These are phyloP conservation scores for Xylariomycetidae sp. DNA, from an alignment of 2,329 filamentous ascomycete species.

Conservation along the genomic window DNA sequence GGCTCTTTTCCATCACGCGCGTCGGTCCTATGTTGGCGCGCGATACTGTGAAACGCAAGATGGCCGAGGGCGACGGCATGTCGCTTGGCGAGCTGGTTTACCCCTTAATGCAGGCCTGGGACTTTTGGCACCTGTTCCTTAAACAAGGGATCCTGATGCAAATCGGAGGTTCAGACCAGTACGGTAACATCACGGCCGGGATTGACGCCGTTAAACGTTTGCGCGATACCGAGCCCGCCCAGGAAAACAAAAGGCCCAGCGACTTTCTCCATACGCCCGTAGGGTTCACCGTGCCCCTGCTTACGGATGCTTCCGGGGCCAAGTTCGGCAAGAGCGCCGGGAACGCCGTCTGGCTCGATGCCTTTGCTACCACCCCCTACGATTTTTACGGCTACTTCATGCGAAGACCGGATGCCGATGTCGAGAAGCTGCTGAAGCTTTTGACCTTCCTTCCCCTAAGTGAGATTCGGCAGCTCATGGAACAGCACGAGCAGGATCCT, in stretches of 20 bases:
- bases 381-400: slow-evolving; percentile 91
- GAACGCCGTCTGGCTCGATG: slow-evolving; percentile 90
- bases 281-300: slow-evolving; percentile 83
- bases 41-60: slow-evolving; percentile 80
- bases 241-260: slow-evolving; percentile 31
- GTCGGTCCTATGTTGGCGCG: slow-evolving; percentile 82
- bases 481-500: slow-evolving; percentile 60
- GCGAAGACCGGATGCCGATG: slow-evolving; percentile 71
- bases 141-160: slow-evolving; percentile 67
- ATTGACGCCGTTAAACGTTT: slow-evolving; percentile 79
- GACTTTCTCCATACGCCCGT: slow-evolving; percentile 54
- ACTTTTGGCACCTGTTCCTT: slow-evolving; percentile 84
- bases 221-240: slow-evolving; percentile 49
- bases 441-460: slow-evolving; percentile 80
- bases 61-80: slow-evolving; percentile 86
- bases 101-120: slow-evolving; percentile 89
- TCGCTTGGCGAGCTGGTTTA: slow-evolving; percentile 91
- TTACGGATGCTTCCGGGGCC: slow-evolving; percentile 76
- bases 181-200: slow-evolving; percentile 89
- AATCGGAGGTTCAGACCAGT: slow-evolving; percentile 93
- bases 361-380: slow-evolving; percentile 71
- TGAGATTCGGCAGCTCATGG: slow-evolving; percentile 63
- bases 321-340: slow-evolving; percentile 96
- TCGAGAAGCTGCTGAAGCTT: slow-evolving; percentile 76
- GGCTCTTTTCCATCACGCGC: slow-evolving; percentile 67